phyloP scores from a whole-genome alignment of 1,284 basidiomycete species.

The Abortiporus biennis region DNA sequence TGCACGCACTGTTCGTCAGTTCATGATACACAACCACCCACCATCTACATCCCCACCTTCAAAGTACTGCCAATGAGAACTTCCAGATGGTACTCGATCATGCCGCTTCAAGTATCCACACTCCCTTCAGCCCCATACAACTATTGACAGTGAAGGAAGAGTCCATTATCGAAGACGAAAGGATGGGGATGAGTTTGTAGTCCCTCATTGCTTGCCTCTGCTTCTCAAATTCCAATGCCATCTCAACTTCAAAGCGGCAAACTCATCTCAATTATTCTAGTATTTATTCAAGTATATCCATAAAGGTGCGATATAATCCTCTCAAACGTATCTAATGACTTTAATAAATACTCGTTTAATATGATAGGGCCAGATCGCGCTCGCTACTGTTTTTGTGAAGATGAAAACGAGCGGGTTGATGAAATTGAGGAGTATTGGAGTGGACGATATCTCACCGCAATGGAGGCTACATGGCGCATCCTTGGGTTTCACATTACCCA shows the following conservation, averaged over 20 bases:
- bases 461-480: slow-evolving; percentile 31
- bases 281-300: slow-evolving; percentile 36
- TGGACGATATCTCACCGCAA: slow-evolving; percentile 26
- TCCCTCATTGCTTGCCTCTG: slow-evolving; percentile 26
- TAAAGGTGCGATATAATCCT: slow-evolving; percentile 22
- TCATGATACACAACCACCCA: slow-evolving; percentile 27
- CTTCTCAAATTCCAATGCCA: slow-evolving; percentile 26
- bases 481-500: slow-evolving; percentile 25
- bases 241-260: slow-evolving; percentile 31
- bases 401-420: slow-evolving; percentile 15
- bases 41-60: slow-evolving; percentile 3
- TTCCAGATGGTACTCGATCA: slow-evolving; percentile 1
- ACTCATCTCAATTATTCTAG: slow-evolving; percentile 26
- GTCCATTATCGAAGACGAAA: slow-evolving; percentile 21
- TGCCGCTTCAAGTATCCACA: slow-evolving; percentile 29
- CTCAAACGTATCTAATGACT: slow-evolving; percentile 2
- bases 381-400: slow-evolving; percentile 4
- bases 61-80: slow-evolving; percentile 11
- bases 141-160: slow-evolving; percentile 17
- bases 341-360: slow-evolving; percentile 1
- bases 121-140: slow-evolving; percentile 16
- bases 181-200: slow-evolving; percentile 22
- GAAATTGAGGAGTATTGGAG: slow-evolving; percentile 29
- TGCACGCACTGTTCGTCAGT: slow-evolving; percentile 17
- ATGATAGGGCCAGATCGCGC: slow-evolving; percentile 13